Evolutionary conservation across 352 stramenopile genomes (phyloP), one percentile per base, ranked within the genome.

Genomic region (Paralagenidium karlingii): DNA sequence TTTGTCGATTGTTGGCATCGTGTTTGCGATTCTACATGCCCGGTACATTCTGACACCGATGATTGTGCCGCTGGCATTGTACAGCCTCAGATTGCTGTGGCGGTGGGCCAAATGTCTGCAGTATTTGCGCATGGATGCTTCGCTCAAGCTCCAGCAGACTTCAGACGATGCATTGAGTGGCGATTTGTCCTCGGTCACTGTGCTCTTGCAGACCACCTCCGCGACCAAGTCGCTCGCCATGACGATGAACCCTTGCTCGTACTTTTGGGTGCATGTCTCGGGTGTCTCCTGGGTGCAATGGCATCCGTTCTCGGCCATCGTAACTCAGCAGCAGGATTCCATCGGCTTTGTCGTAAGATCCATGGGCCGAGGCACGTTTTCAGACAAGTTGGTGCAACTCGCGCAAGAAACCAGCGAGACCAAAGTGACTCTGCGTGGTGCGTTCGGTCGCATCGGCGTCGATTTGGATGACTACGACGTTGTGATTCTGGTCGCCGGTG

Each of bases 221-320:
- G 69, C 76, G 55, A 85, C 73, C 0, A 61, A 57, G 43, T 60
- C 68, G 40, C 59, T 81, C 45, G 77, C 71, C 1, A 56, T 62
- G 53, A 49, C 51, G n/a, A 58, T 81, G 36, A 56, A 69, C 27
- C 54, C 61, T 21, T 74, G 63, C 11, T 74, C 74, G 47, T 90
- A 82, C 65, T 90, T 85, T 44, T 73, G 77, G 34, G 50, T 90
- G 13, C 60, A 60, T 27, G 47, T 86, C 4, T 68, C 77, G n/a
- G 58, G 68, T 7, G 53, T 88, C 19, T 86, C 70, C 28, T 34
- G 34, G 8, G 58, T 62, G 5, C 47, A 90, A 47, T 90, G 77
- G 74, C 77, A 90, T 29, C 77, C 73, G 38, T 90, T 90, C 54
- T 86, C 74, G 7, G 69, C 73, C 1, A 68, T 90, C 28, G 73